Conservation (phyloP, 208 protist genomes). For the Wallacemonas sp. region DNA sequence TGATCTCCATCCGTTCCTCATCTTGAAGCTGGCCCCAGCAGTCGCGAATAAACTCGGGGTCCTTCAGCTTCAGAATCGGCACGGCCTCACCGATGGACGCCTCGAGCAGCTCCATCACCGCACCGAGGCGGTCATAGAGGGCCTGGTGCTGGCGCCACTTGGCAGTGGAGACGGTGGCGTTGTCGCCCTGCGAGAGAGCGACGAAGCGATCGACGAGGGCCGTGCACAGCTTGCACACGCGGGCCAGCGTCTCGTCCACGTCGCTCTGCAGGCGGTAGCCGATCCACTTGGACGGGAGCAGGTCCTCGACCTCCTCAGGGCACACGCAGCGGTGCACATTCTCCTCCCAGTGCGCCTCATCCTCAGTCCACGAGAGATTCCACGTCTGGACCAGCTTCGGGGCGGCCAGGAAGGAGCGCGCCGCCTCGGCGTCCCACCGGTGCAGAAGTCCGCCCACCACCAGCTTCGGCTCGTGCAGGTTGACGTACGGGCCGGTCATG, state of each 20-base stretch:
- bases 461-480: constrained; percentile 55
- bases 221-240: constrained; percentile 89
- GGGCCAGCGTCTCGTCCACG: constrained; percentile 86
- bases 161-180: constrained; percentile 76
- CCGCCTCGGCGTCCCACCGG: constrained; percentile 83
- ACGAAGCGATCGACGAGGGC: constrained; percentile 87
- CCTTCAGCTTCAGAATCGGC: constrained; percentile 73
- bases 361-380: constrained; percentile 80
- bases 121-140: constrained; percentile 74
- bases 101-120: constrained; percentile 90
- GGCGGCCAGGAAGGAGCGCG: constrained; percentile 50
- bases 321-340: constrained; percentile 70
- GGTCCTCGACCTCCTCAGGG: constrained; percentile 86
- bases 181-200: constrained; percentile 69
- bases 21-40: constrained; percentile 85
- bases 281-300: constrained; percentile 87
- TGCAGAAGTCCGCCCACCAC: constrained; percentile 76
- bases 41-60: constrained; percentile 79
- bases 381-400: constrained; percentile 71
- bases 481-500: constrained; percentile 68
- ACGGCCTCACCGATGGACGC: constrained; percentile 87
- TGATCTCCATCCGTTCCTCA: constrained; percentile 81
- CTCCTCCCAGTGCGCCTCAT: constrained; percentile 79
- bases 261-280: constrained; percentile 82
- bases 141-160: constrained; percentile 86